Conservation (phyloP, 1,284 basidiomycete genomes). For the Heterobasidion occidentale region DNA sequence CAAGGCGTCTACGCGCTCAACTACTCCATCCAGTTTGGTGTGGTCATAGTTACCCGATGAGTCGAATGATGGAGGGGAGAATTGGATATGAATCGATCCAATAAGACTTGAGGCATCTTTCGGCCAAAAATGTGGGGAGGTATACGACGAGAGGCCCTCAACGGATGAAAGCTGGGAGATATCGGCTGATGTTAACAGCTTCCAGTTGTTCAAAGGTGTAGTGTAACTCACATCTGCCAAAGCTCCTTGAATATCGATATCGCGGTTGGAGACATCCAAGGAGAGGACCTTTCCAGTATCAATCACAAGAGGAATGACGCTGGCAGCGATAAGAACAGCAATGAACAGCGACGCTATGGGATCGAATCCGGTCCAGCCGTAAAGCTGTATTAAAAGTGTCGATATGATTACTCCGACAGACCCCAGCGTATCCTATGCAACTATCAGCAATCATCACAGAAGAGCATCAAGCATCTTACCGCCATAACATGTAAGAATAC, state of each 20-base stretch:
- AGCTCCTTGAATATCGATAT: constrained; percentile 61
- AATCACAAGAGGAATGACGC: constrained; percentile 90
- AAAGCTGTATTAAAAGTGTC: constrained; percentile 90
- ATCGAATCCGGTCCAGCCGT: constrained; percentile 99
- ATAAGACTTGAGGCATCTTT: constrained; percentile 83
- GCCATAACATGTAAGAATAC: constrained; percentile 93
- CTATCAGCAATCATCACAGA: neutral
- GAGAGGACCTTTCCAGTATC: constrained; percentile 88
- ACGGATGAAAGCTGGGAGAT: constrained; percentile 43
- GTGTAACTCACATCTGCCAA: constrained; percentile 59
- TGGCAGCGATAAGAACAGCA: constrained; percentile 89
- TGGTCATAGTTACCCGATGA: constrained; percentile 20
- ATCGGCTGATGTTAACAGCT: neutral
- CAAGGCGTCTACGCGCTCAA: constrained; percentile 66
- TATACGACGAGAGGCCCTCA: constrained; percentile 79
- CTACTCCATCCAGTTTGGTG: constrained; percentile 58
- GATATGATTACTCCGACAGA: constrained; percentile 99
- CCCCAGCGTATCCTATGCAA: constrained; percentile 69
- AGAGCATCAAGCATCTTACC: constrained; percentile 35
- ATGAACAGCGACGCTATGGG: constrained; percentile 98
- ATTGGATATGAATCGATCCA: constrained; percentile 86
- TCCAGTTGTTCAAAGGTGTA: neutral
- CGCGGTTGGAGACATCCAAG: constrained; percentile 75
- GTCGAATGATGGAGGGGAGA: constrained; percentile 32
- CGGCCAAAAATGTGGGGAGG: constrained; percentile 89